Evolutionary conservation across 768 basidiomycete species (phyloP), one percentile per base, ranked within the genome.

Genomic region (Russula brevipes): DNA sequence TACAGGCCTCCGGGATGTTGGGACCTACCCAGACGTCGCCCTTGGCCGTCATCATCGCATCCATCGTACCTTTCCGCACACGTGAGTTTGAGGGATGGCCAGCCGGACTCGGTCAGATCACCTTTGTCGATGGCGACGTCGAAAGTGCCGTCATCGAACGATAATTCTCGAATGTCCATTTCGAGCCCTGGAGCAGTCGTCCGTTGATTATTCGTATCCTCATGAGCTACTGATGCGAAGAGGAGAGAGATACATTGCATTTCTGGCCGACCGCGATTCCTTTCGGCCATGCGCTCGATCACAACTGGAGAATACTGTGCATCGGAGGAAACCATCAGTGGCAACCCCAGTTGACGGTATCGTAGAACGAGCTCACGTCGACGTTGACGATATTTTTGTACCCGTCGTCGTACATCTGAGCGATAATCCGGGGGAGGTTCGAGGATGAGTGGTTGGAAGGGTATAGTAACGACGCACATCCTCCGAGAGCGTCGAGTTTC

Each of bases 51-150:
- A 93, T 85, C 87, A 94, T 88, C 3, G 90, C 89, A 71, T 94
- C 91, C 89, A 94, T 91, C 1, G 91, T 92, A 16, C 89, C 81
- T 83, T 61, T 38, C 4, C 11, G 11, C 45, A 33, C 10, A 35
- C 19, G 36, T 65, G 30, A 24, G 59, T 12, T 46, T 17, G n/a
- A 57, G 30, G 7, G 9, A 1, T 8, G 9, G 30, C n/a, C 12
- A 1, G n/a, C 31, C 42, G 24, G 4, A 4, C 31, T 3, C 6
- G 3, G 56, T 10, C 9, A 58, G 39, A 5, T 14, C 55, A 81
- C 83, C 90, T 82, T 94, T 94, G 74, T 94, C 92, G 54, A 94
- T 86, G 0, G 84, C 90, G 53, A 94, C 77, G 69, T 94, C 90
- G 66, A 94, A 90, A 0, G 80, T 78, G 4, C 75, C 76, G 52